These are phyloP conservation scores for Colletotrichum sansevieriae DNA, from an alignment of 2,329 filamentous ascomycete genomes.

Conservation along the genomic window DNA sequence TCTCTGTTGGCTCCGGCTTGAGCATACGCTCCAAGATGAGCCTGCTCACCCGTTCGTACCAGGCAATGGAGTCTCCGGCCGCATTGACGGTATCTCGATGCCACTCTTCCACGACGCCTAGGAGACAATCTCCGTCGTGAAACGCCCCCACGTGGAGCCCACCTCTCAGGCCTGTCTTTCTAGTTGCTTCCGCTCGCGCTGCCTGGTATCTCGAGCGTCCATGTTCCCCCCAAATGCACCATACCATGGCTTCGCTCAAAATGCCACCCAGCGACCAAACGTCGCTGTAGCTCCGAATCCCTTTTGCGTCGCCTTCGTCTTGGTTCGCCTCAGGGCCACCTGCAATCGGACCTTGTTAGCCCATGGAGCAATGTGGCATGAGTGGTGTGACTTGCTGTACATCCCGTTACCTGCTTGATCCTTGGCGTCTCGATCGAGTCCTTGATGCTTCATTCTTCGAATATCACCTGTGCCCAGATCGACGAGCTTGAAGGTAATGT, in stretches of 20 bases:
- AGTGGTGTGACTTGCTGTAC: conserved; percentile 1
- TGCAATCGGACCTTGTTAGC: background rate
- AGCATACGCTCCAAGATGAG: background rate
- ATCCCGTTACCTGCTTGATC: conserved; percentile 2
- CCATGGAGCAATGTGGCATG: background rate
- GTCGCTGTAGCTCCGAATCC: background rate
- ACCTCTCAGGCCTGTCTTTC: background rate
- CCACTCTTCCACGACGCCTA: background rate
- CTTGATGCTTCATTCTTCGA: background rate
- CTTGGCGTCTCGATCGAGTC: background rate
- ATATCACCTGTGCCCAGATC: background rate
- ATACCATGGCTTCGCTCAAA: background rate
- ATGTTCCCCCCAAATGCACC: background rate
- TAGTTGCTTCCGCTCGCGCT: background rate
- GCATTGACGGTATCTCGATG: background rate
- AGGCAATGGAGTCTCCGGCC: background rate
- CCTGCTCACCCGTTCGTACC: background rate
- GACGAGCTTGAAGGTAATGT: background rate
- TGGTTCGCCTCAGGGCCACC: background rate
- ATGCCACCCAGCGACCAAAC: background rate
- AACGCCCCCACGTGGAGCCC: background rate
- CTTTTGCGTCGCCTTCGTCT: background rate
- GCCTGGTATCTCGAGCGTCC: background rate
- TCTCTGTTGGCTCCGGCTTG: background rate
- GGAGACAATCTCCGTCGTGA: background rate